Percentiles rank a stretch among this genome's conserved stretches.
phyloP scores from a whole-genome alignment of 352 stramenopile genomes.

The Phytophthora pini region DNA sequence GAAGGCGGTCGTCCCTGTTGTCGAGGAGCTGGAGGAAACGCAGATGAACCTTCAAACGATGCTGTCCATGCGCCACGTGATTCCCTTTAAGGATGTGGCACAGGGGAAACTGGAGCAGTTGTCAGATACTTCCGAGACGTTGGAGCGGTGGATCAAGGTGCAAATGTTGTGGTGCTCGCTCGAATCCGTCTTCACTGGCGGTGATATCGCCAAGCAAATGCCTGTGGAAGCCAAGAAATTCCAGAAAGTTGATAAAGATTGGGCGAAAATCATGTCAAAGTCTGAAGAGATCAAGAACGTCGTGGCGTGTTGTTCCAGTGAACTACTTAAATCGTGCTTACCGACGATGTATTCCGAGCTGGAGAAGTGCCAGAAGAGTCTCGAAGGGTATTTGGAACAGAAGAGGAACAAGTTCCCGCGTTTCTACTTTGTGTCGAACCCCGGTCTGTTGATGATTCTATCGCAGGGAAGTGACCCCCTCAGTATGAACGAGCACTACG shows the following conservation, averaged over 20 bases:
- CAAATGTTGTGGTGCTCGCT: slow-evolving; percentile 99
- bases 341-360: slow-evolving; percentile 98
- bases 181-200: slow-evolving; percentile 98
- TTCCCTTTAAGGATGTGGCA: slow-evolving; percentile 96
- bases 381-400: slow-evolving; percentile 98
- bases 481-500: slow-evolving; percentile 99
- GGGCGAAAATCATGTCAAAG: slow-evolving; percentile 98
- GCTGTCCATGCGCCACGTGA: slow-evolving; percentile 97
- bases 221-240: slow-evolving; percentile 99
- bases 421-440: slow-evolving; percentile 99
- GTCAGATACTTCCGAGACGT: slow-evolving; percentile 96
- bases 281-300: slow-evolving; percentile 92
- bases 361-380: slow-evolving; percentile 98
- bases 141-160: slow-evolving; percentile 98
- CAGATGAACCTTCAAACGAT: slow-evolving; percentile 99
- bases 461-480: slow-evolving; percentile 97
- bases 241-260: slow-evolving; percentile 98
- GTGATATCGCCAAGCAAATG: slow-evolving; percentile 99
- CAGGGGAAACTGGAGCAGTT: slow-evolving; percentile 95
- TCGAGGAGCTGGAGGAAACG: slow-evolving; percentile 98
- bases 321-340: slow-evolving; percentile 96
- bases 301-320: slow-evolving; percentile 94
- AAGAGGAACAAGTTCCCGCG: slow-evolving; percentile 99
- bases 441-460: slow-evolving; percentile 97
- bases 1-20: slow-evolving; percentile 94